Evolutionary conservation across 2,329 filamentous ascomycete species (phyloP).

Genomic region (Seiridium unicorne): DNA sequence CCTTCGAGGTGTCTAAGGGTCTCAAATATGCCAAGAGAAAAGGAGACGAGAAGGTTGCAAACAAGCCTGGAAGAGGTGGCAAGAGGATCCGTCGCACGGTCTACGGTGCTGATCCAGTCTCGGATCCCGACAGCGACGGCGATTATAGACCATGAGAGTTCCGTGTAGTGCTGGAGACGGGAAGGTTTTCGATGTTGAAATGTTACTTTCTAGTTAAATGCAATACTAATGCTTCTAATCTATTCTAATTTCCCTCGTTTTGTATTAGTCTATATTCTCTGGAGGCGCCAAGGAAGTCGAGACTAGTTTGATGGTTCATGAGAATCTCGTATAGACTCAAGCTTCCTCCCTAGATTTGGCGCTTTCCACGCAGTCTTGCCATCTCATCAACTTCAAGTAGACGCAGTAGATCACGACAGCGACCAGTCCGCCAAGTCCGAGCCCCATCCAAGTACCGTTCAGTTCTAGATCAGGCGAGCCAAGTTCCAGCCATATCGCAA

Average conservation of each 20-base stretch:
- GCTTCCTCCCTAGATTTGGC: conserved; percentile 16
- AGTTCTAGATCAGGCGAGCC: conserved; percentile 28
- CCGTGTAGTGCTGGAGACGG: too few relatives aligned
- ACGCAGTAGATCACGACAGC: conserved; percentile 28
- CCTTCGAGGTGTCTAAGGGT: conserved; percentile 14
- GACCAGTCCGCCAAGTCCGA: conserved; percentile 30
- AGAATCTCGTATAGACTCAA: background rate
- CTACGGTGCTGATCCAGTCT: background rate
- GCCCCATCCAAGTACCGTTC: conserved; percentile 32
- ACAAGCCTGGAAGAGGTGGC: background rate
- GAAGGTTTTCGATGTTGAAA: too few relatives aligned
- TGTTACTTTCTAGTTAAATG: too few relatives aligned
- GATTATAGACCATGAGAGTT: background rate
- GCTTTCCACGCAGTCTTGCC: conserved; percentile 31
- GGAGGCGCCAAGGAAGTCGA: too few relatives aligned
- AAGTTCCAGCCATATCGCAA: conserved; percentile 36
- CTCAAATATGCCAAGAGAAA: conserved; percentile 10
- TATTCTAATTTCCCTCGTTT: too few relatives aligned
- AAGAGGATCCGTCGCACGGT: background rate
- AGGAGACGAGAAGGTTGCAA: background rate
- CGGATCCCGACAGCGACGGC: background rate
- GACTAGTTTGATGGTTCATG: too few relatives aligned
- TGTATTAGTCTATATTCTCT: too few relatives aligned
- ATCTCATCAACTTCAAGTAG: conserved; percentile 29
- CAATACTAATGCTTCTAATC: too few relatives aligned